phyloP scores from a whole-genome alignment of 305 asterid genomes.

The Fraxinus dipetala region DNA sequence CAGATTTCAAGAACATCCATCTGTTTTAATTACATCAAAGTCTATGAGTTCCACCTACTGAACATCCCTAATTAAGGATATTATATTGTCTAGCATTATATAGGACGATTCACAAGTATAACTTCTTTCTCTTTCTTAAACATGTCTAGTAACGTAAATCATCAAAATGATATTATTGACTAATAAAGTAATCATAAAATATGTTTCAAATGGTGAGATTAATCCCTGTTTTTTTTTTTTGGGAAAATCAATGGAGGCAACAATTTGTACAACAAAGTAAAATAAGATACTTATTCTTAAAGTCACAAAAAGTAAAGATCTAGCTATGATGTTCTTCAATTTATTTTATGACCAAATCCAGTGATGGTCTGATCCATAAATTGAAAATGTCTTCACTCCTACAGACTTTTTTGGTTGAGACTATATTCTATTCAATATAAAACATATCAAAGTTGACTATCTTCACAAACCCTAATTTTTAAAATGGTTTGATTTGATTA shows the following conservation, averaged over 20 bases:
- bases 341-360: conserved; percentile 12
- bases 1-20: no score
- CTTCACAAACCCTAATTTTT: conserved; percentile 23
- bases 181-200: neutral
- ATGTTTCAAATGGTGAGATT: neutral
- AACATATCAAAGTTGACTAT: conserved; percentile 45
- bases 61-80: neutral
- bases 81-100: no score
- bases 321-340: neutral
- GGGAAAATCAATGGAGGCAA: neutral
- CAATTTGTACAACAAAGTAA: neutral
- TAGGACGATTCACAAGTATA: neutral
- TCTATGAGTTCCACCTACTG: neutral
- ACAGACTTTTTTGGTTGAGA: conserved; percentile 33
- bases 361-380: conserved; percentile 26
- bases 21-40: neutral
- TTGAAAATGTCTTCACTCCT: conserved; percentile 35
- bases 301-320: conserved; percentile 22
- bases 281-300: conserved; percentile 5
- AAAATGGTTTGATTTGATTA: conserved; percentile 22
- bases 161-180: neutral
- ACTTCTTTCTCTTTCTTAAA: neutral
- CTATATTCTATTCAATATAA: conserved; percentile 37
- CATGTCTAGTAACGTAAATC: neutral
- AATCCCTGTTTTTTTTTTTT: neutral